Conservation (phyloP, 2,329 filamentous ascomycete genomes). For the Neofusicoccum parvum region DNA sequence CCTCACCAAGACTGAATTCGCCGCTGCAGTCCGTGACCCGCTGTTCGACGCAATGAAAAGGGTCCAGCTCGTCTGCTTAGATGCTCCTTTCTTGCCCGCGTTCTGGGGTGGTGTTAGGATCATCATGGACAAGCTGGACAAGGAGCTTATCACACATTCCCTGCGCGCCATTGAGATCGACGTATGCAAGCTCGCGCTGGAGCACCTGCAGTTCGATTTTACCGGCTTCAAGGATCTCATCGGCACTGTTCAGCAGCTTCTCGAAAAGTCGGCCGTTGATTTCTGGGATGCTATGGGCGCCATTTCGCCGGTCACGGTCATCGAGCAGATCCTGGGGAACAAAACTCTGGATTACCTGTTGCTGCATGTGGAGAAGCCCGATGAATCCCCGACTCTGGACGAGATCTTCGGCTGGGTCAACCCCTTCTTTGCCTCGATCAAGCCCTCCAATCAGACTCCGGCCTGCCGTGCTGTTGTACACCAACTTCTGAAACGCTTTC, state of each 20-base stretch:
- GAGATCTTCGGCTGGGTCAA: conserved; percentile 75
- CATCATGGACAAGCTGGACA: conserved; percentile 73
- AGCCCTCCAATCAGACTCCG: conserved; percentile 73
- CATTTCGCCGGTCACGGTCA: conserved; percentile 75
- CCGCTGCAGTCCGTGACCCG: conserved; percentile 80
- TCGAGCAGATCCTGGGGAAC: conserved; percentile 81
- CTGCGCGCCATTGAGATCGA: conserved; percentile 78
- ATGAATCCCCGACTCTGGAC: conserved; percentile 59
- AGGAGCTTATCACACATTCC: conserved; percentile 74
- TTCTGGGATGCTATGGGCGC: conserved; percentile 89
- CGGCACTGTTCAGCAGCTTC: conserved; percentile 67
- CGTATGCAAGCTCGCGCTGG: conserved; percentile 59
- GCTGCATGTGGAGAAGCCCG: conserved; percentile 43
- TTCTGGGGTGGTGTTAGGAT: conserved; percentile 80
- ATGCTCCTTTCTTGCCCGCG: conserved; percentile 60
- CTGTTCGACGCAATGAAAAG: conserved; percentile 67
- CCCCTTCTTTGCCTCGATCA: conserved; percentile 76
- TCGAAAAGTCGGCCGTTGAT: conserved; percentile 74
- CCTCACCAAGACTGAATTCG: conserved; percentile 74
- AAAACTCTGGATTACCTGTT: conserved; percentile 66
- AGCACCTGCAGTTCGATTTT: conserved; percentile 61
- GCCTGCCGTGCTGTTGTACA: conserved; percentile 78
- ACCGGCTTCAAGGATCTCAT: conserved; percentile 68
- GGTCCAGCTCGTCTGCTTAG: conserved; percentile 59
- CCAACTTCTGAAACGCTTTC: conserved; percentile 70